Base-by-base conservation (phyloP, 148 eudicot genomes). In the Arbutus unedo region DNA sequence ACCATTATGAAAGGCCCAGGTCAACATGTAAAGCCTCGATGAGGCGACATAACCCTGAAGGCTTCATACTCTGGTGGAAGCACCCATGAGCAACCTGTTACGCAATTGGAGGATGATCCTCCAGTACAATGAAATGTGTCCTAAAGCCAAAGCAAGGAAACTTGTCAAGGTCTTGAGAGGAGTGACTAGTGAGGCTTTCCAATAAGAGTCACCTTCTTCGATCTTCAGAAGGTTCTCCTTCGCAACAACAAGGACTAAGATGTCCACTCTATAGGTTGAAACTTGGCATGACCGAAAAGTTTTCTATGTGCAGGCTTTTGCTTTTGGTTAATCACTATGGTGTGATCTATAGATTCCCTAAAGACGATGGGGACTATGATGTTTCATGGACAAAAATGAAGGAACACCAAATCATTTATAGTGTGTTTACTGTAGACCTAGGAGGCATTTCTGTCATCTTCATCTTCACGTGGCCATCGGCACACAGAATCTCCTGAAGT, bases 131-230 rank as follows among this genome's bases (percentile, higher is more conserved):
- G 13, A 66, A 25, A 54, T 4, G 56, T 9, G 56, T 11, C 56
- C 4, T 54, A 14, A 54, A 66, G 31, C 71, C 25, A 66, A 62
- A 66, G 71, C 71, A 66, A 31, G 44, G 38, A 66, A 51, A 25
- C 8, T 60, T n/a, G 66, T n/a, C 66, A 60, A 66, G 44, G 71
- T 66, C 38, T 66, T 66, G 43, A 66, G 18, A 66, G 71, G 71
- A 66, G 6, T 31, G 38, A 31, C 38, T 31, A 31, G 38, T 25
- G 71, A 66, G 38, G 11, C 71, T 66, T 38, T 66, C 71, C 71
- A 10, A 51, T 25, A 3, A 31, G 4, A 11, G 38, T 6, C 14
- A 4, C 71, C 18, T 66, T 15, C 3, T 60, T 60, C 16, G 6
- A 66, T 66, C 38, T 66, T 15, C 44, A 10, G 43, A 66, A 66